These are phyloP conservation scores for Cordyceps farinosa DNA, from an alignment of 2,329 filamentous ascomycete genomes.

Conservation along the genomic window DNA sequence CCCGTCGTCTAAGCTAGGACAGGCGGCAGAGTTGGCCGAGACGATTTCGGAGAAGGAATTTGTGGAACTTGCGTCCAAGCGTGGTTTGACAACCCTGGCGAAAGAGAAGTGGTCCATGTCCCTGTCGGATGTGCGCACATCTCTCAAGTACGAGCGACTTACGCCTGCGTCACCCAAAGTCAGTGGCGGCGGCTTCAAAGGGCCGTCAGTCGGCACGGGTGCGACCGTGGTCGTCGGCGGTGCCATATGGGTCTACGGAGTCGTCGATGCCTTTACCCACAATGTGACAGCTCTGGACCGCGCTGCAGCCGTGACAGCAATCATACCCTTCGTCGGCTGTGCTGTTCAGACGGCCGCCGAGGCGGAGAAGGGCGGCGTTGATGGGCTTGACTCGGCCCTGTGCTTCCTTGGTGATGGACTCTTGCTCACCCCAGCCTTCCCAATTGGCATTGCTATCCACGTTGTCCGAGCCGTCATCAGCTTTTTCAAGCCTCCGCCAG, in stretches of 20 bases:
- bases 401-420: conserved; percentile 6
- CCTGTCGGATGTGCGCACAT: neutral
- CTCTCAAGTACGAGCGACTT: neutral
- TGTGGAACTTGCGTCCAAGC: neutral
- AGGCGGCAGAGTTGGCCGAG: neutral
- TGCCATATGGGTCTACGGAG: neutral
- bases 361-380: neutral
- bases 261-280: neutral
- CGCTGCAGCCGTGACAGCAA: conserved; percentile 3
- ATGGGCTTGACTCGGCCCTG: conserved; percentile 2
- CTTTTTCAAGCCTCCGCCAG: neutral
- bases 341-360: neutral
- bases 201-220: neutral
- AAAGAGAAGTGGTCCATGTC: neutral
- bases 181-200: neutral
- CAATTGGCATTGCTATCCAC: conserved; percentile 4
- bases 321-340: conserved; percentile 11
- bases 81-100: neutral
- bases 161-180: neutral
- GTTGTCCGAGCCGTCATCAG: conserved; percentile 1
- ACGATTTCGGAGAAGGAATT: neutral
- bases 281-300: conserved; percentile 9
- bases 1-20: neutral
- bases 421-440: neutral
- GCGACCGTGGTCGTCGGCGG: neutral